These are phyloP conservation scores for Ascosphaera aggregata DNA, from an alignment of 2,329 filamentous ascomycete species.

Conservation along the genomic window DNA sequence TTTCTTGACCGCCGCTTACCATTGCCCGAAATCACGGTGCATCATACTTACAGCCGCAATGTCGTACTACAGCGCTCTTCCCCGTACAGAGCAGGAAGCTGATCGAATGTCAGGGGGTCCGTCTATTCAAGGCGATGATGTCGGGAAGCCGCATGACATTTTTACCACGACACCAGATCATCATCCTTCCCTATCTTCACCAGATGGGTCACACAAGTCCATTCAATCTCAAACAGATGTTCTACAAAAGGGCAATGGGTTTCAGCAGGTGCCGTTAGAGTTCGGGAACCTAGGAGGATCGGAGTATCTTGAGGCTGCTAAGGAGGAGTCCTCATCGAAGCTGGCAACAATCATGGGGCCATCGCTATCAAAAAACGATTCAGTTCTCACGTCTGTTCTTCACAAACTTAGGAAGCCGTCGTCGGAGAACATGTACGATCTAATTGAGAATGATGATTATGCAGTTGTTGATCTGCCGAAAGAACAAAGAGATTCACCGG, in stretches of 20 bases:
- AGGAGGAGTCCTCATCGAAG: not conserved
- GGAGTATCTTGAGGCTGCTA: slow-evolving; percentile 10
- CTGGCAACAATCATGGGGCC: slow-evolving; percentile 3
- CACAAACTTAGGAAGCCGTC: slow-evolving; percentile 5
- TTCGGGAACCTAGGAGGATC: slow-evolving; percentile 12
- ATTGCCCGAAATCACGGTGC: not conserved
- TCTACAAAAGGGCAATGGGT: not conserved
- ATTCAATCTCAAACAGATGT: not conserved
- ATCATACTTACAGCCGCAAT: not conserved
- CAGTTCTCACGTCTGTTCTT: slow-evolving; percentile 12
- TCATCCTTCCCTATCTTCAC: not conserved
- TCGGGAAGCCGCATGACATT: not conserved
- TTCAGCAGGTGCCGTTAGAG: slow-evolving; percentile 5
- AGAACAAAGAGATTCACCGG: slow-evolving; percentile 2
- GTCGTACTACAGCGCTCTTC: not conserved
- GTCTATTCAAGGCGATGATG: not conserved
- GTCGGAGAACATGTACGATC: slow-evolving; percentile 17
- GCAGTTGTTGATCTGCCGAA: slow-evolving; percentile 10
- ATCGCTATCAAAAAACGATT: slow-evolving; percentile 13
- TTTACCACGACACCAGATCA: not conserved
- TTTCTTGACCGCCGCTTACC: not conserved
- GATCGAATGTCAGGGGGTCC: not conserved
- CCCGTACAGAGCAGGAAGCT: not conserved
- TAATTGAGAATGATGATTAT: slow-evolving; percentile 24
- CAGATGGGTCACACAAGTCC: not conserved